A percentile compares a stretch with the other conserved stretches of the same genome.
Conservation (phyloP, 2,329 filamentous ascomycete species). For the Diaporthe australafricana region DNA sequence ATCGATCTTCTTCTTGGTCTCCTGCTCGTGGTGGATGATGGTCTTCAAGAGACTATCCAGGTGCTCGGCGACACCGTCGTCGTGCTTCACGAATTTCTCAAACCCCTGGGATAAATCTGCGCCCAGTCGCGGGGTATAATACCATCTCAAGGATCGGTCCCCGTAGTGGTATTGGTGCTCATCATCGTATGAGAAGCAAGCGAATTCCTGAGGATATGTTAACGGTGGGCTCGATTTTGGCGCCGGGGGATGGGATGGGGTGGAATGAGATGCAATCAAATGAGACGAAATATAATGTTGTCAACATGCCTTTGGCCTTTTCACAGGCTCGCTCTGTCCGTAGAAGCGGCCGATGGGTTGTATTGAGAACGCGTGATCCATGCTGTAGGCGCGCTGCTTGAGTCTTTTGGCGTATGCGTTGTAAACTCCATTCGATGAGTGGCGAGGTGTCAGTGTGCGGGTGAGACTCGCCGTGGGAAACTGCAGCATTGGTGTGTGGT, state of each 20-base stretch:
- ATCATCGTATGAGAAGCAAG: slow-evolving; percentile 93
- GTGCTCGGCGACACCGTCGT: slow-evolving; percentile 88
- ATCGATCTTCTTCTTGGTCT: slow-evolving; percentile 74
- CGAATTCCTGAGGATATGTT: slow-evolving; percentile 74
- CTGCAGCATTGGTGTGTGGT: not conserved
- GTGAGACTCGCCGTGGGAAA: not conserved
- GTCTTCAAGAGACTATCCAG: slow-evolving; percentile 85
- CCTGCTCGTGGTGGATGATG: slow-evolving; percentile 78
- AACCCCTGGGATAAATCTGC: slow-evolving; percentile 85
- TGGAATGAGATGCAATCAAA: too few species aligned
- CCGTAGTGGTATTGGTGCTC: slow-evolving; percentile 81
- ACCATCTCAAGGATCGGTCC: slow-evolving; percentile 86
- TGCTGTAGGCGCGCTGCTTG: slow-evolving; percentile 13
- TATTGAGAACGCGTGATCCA: slow-evolving; percentile 64
- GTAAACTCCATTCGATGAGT: not conserved
- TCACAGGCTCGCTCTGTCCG: slow-evolving; percentile 76
- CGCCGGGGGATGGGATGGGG: not conserved
- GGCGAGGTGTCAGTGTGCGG: not conserved
- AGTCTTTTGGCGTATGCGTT: not conserved
- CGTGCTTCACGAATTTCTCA: slow-evolving; percentile 83
- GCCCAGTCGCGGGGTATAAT: slow-evolving; percentile 80
- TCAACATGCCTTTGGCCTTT: slow-evolving; percentile 75
- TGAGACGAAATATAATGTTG: slow-evolving; percentile 36
- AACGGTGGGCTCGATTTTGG: not conserved
- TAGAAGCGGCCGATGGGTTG: slow-evolving; percentile 77